Base-by-base conservation (phyloP, 257 asterid genomes). In the Plantago major region DNA sequence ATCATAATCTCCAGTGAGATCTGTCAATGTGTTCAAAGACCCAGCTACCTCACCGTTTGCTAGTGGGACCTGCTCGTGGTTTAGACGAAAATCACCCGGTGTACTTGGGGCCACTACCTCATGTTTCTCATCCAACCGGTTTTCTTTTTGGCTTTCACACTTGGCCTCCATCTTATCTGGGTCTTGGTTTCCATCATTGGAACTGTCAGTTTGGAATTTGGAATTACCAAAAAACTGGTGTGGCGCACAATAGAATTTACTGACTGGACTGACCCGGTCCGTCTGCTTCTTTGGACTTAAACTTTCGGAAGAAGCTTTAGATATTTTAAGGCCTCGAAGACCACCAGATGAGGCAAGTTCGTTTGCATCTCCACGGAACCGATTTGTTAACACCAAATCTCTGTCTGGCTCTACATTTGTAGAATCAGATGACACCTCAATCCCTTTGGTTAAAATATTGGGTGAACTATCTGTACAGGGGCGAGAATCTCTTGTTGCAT, bases 1-100 rank as follows among this genome's bases (percentile, higher is more conserved):
- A 0, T 72, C 88, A 49, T 69, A 86, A 71, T 89, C 90, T 50
- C 96, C 96, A 13, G 72, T 69, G 43, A 89, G 98, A 72, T 82
- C 91, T 14, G 73, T 65, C 38, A 77, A 67, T 11, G 74, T 60
- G 66, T 64, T 74, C 46, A 28, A 51, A 55, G 78, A 43, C 58
- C 76, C 82, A 1, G 71, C 55, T 49, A 44, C 63, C 67, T 22
- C 76, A 30, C 65, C 65, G 74, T 67, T 64, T 50, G 48, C 73
- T 30, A 58, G 45, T 13, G 79, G 45, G 28, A 59, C 65, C 62
- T 38, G 68, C 16, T 67, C 70, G 33, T 55, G 75, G 58, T 59
- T 57, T 19, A 67, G 56, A 58, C 66, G 86, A 68, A 50, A 45
- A 18, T 3, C 66, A 54, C 26, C 68, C 22, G 45, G 61, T 55